Evolutionary conservation across 225 moss, liverwort and hornwort genomes (phyloP).

Genomic region (Bryoerythrophyllum caledonicum): DNA sequence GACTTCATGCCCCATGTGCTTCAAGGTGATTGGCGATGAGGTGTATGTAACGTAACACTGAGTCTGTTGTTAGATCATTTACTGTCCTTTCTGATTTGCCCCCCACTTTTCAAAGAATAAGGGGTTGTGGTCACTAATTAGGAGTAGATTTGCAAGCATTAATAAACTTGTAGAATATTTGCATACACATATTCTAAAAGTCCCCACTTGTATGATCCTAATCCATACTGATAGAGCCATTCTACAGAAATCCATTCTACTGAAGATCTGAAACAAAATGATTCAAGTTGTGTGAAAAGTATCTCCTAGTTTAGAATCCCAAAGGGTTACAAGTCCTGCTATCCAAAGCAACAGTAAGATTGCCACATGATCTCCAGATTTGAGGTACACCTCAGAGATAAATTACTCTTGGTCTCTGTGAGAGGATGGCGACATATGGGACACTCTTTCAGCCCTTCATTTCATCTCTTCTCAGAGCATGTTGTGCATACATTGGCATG

Average conservation of each 20-base stretch:
- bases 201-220: too few relatives aligned
- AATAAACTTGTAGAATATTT: neutral
- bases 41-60: neutral
- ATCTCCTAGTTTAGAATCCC: neutral
- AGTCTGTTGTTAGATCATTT: neutral
- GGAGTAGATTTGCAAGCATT: neutral
- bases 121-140: constrained; percentile 3
- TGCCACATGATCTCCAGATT: neutral
- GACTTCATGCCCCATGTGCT: constrained; percentile 93
- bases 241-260: too few relatives aligned
- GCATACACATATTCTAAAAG: too few relatives aligned
- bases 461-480: neutral
- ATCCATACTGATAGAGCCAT: too few relatives aligned
- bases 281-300: neutral
- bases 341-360: neutral
- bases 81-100: neutral
- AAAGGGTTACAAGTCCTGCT: too few relatives aligned
- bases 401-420: neutral
- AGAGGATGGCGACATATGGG: neutral
- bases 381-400: neutral
- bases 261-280: too few relatives aligned
- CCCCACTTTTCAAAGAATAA: constrained; percentile 20
- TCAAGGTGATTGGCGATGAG: constrained; percentile 38
- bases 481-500: neutral
- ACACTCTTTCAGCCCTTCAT: neutral